phyloP scores from a whole-genome alignment of 108 stramenopile species.

The Stephanodiscus triporus region DNA sequence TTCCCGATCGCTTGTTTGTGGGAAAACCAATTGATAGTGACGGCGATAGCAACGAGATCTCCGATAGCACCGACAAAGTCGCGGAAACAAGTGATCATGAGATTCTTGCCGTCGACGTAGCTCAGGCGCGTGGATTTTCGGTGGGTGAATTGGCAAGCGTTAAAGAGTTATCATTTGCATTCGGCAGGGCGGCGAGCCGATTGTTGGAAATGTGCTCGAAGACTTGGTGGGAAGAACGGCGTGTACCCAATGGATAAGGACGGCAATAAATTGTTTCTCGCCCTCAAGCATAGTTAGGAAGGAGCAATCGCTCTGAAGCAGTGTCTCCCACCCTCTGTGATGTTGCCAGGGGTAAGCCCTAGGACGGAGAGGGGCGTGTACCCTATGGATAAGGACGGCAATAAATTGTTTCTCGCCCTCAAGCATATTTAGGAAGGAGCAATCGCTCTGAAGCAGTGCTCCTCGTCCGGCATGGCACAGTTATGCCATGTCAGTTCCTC shows the following conservation, averaged over 20 bases:
- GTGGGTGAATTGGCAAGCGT: conserved; percentile 85
- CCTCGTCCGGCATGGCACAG: no score
- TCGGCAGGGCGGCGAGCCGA: conserved; percentile 82
- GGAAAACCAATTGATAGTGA: conserved; percentile 23
- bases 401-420: no score
- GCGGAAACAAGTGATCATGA: conserved; percentile 19
- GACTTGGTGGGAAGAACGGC: conserved; percentile 73
- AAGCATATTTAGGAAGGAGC: no score
- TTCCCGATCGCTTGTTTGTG: conserved; percentile 58
- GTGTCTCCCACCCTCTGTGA: no score
- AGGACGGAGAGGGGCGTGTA: conserved; percentile 34
- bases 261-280: no score
- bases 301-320: no score
- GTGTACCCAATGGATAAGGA: not conserved
- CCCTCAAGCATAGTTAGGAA: no score
- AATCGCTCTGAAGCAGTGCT: no score
- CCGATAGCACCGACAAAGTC: not conserved
- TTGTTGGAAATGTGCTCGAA: conserved; percentile 83
- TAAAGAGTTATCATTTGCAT: conserved; percentile 82
- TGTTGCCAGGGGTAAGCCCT: no score
- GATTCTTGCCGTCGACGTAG: conserved; percentile 57
- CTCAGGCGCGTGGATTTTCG: conserved; percentile 52
- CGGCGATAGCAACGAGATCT: conserved; percentile 9
- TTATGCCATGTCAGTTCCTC: no score
- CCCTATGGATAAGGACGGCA: no score